Evolutionary conservation across 306 rosid species (phyloP), one percentile per base, ranked within the genome.

Genomic region (Betula pendula): DNA sequence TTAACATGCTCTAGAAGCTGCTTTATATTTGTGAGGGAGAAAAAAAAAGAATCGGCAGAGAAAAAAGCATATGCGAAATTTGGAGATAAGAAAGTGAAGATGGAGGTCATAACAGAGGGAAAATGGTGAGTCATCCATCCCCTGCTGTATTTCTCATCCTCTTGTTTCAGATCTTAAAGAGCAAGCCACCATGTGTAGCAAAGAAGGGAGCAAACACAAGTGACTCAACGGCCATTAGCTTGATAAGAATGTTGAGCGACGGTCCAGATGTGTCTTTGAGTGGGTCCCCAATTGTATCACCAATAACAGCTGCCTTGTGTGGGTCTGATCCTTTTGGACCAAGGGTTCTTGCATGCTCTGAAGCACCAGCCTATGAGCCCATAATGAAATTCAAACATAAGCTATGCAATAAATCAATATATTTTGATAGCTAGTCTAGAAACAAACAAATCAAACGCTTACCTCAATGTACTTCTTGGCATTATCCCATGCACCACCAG

Each of bases 401-500:
- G 42, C 43, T 20, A n/a, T 29, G 15, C 24, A 27, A 47, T 47
- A 0, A 65, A 48, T 48, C 17, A 53, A 55, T 43, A 27, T 3
- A 14, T 19, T 31, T 6, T 13, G 35, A 17, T 22, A n/a, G 40
- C 10, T 47, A 29, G 14, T 19, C 45, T 24, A 4, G 45, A 65
- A 45, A 69, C 42, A 44, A 47, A 29, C 1, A 29, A 0, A 29
- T 45, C 31, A 70, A 42, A 49, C 65, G 56, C 68, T 72, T 77
- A 89, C 99, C 99, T 96, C 98, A 15, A 96, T 96, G 73, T 92
- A 96, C 77, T 96, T 96, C 89, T 91, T 96, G 83, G 97, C 99
- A 47, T 92, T 96, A 74, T 96, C 99, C 98, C 99, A 96, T 52
- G 99, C 99, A 81, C 99, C 99, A 58, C 99, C 97, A 3, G 99